Evolutionary conservation across 2,329 filamentous ascomycete species (phyloP), one percentile per base, ranked within the genome.

Genomic region (Cladophialophora bantiana): DNA sequence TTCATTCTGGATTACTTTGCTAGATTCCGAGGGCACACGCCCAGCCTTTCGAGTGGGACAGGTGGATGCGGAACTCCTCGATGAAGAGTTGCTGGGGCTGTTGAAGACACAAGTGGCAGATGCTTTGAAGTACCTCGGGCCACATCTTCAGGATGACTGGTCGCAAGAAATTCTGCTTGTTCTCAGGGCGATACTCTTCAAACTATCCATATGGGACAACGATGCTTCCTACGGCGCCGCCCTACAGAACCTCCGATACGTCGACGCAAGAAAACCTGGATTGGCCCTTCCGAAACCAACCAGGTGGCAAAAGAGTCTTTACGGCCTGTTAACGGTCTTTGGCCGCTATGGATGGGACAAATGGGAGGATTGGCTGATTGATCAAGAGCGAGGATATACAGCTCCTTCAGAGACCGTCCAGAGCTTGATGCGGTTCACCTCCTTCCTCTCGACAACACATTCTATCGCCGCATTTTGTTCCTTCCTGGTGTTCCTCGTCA

Each of bases 201-300:
- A 99, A 80, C 86, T 99, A 69, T 93, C 91, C 15, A 89, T 99
- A 66, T 99, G 95, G 95, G 94, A 98, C 78, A 92, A 97, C 78
- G 90, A 97, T 77, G 92, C 95, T 45, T 96, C 92, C 4, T 98
- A 99, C 78, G 95, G 95, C 67, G 95, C 95, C 10, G 89, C 92
- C 40, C 83, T 99, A 58, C 95, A 99, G 78, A 96, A 96, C 70
- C 85, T 99, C 34, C 89, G 89, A 75, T 98, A 94, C 75, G 91
- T 92, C 10, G 94, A 98, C 77, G 94, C 93, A 57, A 86, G 94
- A 68, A 55, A 68, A n/a, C 79, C 79, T 55, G 87, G 87, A 9
- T 81, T 87, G 0, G 86, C 90, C 32, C 80, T 91, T 59, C 85
- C 87, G 12, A 81, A 90, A 15, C 94, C 94, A 0, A 90, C 89